phyloP scores from a whole-genome alignment of 805 yeast genomes.

The Monosporozyma solicola region DNA sequence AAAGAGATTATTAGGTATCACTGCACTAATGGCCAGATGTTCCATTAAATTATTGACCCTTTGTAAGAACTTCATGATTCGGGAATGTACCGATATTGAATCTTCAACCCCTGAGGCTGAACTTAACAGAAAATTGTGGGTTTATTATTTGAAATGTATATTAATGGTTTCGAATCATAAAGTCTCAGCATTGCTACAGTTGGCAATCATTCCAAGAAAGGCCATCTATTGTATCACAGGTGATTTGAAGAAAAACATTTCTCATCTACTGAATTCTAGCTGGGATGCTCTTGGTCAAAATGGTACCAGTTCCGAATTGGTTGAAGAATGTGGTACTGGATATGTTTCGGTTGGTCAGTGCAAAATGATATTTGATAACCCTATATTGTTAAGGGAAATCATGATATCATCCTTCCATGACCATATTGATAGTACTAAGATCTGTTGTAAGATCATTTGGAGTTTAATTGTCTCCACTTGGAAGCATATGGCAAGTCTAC shows the following conservation, averaged over 20 bases:
- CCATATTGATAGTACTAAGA: slow-evolving; percentile 48
- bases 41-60: slow-evolving; percentile 46
- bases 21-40: slow-evolving; percentile 49
- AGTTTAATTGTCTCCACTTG: slow-evolving; percentile 37
- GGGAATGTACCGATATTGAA: slow-evolving; percentile 40
- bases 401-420: slow-evolving; percentile 62
- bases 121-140: slow-evolving; percentile 48
- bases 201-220: slow-evolving; percentile 63
- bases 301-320: slow-evolving; percentile 42
- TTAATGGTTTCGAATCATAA: slow-evolving; percentile 54
- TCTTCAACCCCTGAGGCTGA: neutral
- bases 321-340: slow-evolving; percentile 46
- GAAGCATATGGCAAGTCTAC: slow-evolving; percentile 11
- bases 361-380: slow-evolving; percentile 48
- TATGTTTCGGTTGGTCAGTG: slow-evolving; percentile 66
- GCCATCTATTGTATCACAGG: slow-evolving; percentile 59
- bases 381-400: slow-evolving; percentile 53
- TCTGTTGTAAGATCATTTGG: slow-evolving; percentile 64
- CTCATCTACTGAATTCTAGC: slow-evolving; percentile 44
- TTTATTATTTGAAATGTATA: slow-evolving; percentile 49
- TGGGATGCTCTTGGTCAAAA: slow-evolving; percentile 73
- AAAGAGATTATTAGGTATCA: slow-evolving; percentile 64
- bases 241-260: slow-evolving; percentile 51
- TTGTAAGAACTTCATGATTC: slow-evolving; percentile 41
- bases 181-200: slow-evolving; percentile 59